phyloP scores from a whole-genome alignment of 441 rosid genomes.

The Pelargonium cotyledonis region DNA sequence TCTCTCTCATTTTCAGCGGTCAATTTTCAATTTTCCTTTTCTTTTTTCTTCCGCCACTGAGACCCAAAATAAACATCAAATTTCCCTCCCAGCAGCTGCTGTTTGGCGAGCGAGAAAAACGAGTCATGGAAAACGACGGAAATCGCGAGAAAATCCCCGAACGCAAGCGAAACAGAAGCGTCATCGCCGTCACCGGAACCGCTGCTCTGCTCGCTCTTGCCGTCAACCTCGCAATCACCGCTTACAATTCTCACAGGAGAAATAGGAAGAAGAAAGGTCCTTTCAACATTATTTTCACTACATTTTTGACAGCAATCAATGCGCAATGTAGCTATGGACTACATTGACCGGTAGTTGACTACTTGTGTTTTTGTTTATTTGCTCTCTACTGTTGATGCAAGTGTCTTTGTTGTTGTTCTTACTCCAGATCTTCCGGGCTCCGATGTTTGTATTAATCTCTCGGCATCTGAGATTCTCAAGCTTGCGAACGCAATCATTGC shows the following conservation, averaged over 20 bases:
- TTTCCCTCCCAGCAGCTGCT: slow-evolving; percentile 45
- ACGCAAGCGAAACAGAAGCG: slow-evolving; percentile 34
- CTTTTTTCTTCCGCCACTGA: not conserved
- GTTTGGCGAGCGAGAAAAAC: slow-evolving; percentile 26
- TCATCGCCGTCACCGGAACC: slow-evolving; percentile 62
- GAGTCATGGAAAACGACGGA: slow-evolving; percentile 29
- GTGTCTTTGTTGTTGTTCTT: slow-evolving; percentile 8
- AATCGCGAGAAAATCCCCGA: slow-evolving; percentile 31
- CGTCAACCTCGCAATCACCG: slow-evolving; percentile 54
- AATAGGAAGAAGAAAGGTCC: slow-evolving; percentile 56
- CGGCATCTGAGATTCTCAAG: slow-evolving; percentile 62
- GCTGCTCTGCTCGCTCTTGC: slow-evolving; percentile 65
- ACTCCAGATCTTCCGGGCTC: slow-evolving; percentile 71
- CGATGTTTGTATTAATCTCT: slow-evolving; percentile 47
- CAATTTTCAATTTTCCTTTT: slow-evolving; percentile 9
- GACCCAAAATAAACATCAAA: not conserved
- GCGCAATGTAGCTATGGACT: slow-evolving; percentile 1
- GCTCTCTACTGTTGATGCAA: not conserved
- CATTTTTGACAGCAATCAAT: not conserved
- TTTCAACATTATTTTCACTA: not conserved
- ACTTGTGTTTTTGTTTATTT: not conserved
- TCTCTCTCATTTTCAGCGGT: not conserved
- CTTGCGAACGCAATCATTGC: slow-evolving; percentile 56
- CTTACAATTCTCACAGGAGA: slow-evolving; percentile 41
- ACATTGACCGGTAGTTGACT: not conserved